Evolutionary conservation across 2,329 filamentous ascomycete species (phyloP), one percentile per base, ranked within the genome.

Genomic region (Colletotrichum trifolii): DNA sequence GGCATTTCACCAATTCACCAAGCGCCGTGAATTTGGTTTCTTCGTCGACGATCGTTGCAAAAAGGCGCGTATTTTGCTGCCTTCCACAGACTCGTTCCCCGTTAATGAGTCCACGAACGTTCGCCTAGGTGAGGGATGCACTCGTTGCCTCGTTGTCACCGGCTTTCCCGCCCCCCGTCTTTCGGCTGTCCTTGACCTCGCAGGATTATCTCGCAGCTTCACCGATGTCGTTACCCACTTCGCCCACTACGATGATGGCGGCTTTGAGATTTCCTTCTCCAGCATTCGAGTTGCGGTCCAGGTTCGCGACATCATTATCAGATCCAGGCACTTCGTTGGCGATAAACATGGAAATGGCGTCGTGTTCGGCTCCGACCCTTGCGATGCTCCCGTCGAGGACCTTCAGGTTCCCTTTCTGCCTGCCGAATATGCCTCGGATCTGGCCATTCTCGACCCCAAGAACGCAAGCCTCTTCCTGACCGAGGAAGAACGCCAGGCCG

Each of bases 21-120:
- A 36, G n/a, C 17, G 36, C 9, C 60, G 60, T 35, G 50, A 64
- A n/a, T 64, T 66, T 13, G 64, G 64, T 8, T 66, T 66, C 34
- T 34, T 52, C 40, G 38, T 35, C 10, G 8, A 48, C 42, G 59
- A 49, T 5, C 12, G 6, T 5, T 46, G 34, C 6, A n/a, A 15
- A 13, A 55, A 34, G 43, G n/a, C 60, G 6, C 47, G 17, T n/a
- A 46, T 43, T 13, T 46, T n/a, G 0, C 13, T 66, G 10, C 58
- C 63, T 6, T 11, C 25, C 11, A 63, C 63, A 15, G 58, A 66
- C 15, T 66, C 63, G 8, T 66, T 57, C 17, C 63, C 63, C 8
- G 2, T 66, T 12, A 62, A 36, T 33, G 25, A 63, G 33, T 13
- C 8, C 0, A 8, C 39, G 3, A 35, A 53, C 39, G 13, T 13